phyloP scores from a whole-genome alignment of 2,329 filamentous ascomycete species.

The Rhytidhysteron rufulum region DNA sequence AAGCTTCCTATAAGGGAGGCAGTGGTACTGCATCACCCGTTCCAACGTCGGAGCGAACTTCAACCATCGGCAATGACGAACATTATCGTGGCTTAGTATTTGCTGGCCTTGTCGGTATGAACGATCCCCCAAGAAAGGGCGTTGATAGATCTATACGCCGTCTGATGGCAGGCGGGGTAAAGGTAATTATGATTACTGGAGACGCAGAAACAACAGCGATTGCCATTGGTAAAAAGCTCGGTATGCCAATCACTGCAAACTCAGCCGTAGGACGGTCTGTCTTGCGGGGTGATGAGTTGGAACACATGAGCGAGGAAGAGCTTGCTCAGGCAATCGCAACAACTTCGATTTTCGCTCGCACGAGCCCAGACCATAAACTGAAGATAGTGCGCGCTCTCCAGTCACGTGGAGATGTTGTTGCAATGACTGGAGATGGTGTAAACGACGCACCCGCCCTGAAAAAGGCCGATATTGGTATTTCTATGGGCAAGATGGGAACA shows the following conservation, averaged over 20 bases:
- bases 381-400: conserved; percentile 93
- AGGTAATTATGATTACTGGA: conserved; percentile 98
- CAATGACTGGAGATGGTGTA: conserved; percentile 98
- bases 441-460: conserved; percentile 97
- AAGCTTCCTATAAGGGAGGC: conserved; percentile 14
- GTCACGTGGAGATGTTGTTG: conserved; percentile 89
- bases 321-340: conserved; percentile 79
- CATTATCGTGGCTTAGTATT: conserved; percentile 81
- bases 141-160: conserved; percentile 85
- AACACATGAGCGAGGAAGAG: conserved; percentile 81
- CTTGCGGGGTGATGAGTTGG: conserved; percentile 85
- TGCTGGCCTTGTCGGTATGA: conserved; percentile 93
- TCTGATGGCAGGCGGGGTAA: conserved; percentile 89
- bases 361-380: conserved; percentile 95
- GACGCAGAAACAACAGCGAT: conserved; percentile 93
- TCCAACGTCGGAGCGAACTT: conserved; percentile 10
- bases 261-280: conserved; percentile 63
- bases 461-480: conserved; percentile 95
- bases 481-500: conserved; percentile 91
- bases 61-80: conserved; percentile 57
- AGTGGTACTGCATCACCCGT: conserved; percentile 30
- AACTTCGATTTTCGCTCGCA: conserved; percentile 92
- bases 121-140: conserved; percentile 85
- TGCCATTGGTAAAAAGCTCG: conserved; percentile 90
- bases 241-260: conserved; percentile 74